Percentiles rank a stretch among this genome's conserved stretches.
Conservation (phyloP, 257 asterid genomes). For the Mentha longifolia region DNA sequence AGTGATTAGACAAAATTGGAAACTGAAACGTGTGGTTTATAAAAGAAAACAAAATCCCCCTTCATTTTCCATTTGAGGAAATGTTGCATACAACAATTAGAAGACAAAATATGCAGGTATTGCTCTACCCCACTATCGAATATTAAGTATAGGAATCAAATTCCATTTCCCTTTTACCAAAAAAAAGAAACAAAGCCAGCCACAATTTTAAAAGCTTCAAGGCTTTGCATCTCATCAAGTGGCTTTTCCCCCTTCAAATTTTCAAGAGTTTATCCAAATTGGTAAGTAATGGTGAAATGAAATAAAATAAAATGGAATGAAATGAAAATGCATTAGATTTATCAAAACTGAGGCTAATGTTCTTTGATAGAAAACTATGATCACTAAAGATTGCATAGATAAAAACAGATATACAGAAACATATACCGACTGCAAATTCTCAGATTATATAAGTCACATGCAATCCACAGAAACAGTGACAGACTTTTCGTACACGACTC, state of each 20-base stretch:
- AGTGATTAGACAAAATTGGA: neutral
- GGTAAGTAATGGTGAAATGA: neutral
- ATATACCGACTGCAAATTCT: constrained; percentile 26
- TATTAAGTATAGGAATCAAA: constrained; percentile 36
- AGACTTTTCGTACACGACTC: constrained; percentile 29
- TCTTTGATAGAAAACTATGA: constrained; percentile 27
- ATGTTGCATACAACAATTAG: neutral
- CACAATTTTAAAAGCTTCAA: constrained; percentile 34
- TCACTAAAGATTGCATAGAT: constrained; percentile 21
- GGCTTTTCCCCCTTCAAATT: neutral
- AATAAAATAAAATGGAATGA: neutral
- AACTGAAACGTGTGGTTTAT: too few relatives aligned
- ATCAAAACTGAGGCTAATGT: constrained; percentile 30
- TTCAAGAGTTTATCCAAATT: too few relatives aligned
- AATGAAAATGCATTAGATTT: neutral
- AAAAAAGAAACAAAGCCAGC: constrained; percentile 25
- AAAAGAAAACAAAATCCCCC: too few relatives aligned
- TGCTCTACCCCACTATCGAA: constrained; percentile 18
- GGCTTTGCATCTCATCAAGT: constrained; percentile 27
- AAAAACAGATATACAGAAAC: constrained; percentile 44
- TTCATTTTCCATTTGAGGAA: too few relatives aligned
- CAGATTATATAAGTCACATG: constrained; percentile 30
- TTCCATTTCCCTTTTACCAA: constrained; percentile 30
- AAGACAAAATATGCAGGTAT: constrained; percentile 26
- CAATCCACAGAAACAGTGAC: constrained; percentile 45